phyloP scores from a whole-genome alignment of 2,329 filamentous ascomycete genomes.

The Fusarium praegraminearum region DNA sequence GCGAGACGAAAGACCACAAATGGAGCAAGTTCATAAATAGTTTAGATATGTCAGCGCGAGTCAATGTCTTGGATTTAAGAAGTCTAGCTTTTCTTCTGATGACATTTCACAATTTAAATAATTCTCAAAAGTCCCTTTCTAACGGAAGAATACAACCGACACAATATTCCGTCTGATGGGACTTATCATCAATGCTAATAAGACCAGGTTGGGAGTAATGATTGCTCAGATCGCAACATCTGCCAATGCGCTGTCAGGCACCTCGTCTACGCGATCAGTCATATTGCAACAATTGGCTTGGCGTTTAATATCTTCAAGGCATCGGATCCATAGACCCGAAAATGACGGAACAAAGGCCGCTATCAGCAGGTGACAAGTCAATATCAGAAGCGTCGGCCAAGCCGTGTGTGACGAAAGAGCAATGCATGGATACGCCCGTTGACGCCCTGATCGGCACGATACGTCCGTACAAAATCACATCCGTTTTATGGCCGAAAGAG shows the following conservation, averaged over 20 bases:
- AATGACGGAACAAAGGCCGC: not conserved
- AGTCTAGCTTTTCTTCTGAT: not conserved
- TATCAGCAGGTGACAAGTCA: not conserved
- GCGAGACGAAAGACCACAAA: not conserved
- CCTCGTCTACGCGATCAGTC: not conserved
- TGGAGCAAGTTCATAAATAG: not conserved
- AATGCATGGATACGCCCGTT: not conserved
- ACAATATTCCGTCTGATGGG: not conserved
- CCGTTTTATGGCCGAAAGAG: too few species aligned
- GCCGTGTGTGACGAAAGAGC: not conserved
- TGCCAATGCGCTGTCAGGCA: too few species aligned
- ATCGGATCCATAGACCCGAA: not conserved
- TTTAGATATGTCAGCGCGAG: not conserved
- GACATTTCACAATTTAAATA: not conserved
- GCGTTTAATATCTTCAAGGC: not conserved
- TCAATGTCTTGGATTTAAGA: not conserved
- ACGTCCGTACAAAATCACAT: too few species aligned
- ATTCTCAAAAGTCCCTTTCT: not conserved
- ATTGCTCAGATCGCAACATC: too few species aligned
- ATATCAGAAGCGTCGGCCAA: not conserved
- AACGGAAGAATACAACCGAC: not conserved
- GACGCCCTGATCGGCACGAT: too few species aligned
- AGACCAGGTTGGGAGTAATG: not conserved
- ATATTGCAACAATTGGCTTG: not conserved
- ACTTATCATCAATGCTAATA: not conserved